These are phyloP conservation scores for Cyclotella sp. DNA, from an alignment of 108 stramenopile species.

Conservation along the genomic window DNA sequence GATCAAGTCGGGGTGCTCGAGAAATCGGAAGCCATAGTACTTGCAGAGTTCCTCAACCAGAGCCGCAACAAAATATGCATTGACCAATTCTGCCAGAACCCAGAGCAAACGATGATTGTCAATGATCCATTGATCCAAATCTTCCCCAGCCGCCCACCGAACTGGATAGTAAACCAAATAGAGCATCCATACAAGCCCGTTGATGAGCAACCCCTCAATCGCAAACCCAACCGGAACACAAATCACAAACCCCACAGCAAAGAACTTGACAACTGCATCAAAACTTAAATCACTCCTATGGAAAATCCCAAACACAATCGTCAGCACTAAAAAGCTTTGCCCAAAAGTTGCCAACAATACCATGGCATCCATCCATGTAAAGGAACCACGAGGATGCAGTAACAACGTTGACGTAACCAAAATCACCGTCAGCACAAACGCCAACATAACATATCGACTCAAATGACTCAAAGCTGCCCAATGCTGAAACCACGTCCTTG, in stretches of 20 bases:
- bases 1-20: constrained; percentile 88
- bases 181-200: constrained; percentile 52
- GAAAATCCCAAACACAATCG: constrained; percentile 84
- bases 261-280: constrained; percentile 89
- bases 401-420: constrained; percentile 59
- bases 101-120: constrained; percentile 64
- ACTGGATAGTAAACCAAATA: constrained; percentile 58
- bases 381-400: constrained; percentile 69
- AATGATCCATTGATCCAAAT: constrained; percentile 59
- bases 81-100: constrained; percentile 76
- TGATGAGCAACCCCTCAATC: constrained; percentile 74
- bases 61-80: constrained; percentile 86
- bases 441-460: constrained; percentile 72
- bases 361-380: constrained; percentile 78
- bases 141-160: constrained; percentile 50
- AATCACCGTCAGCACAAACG: constrained; percentile 42
- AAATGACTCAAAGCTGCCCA: constrained; percentile 72
- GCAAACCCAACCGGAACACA: constrained; percentile 80
- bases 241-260: constrained; percentile 84
- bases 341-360: constrained; percentile 78
- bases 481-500: constrained; percentile 72
- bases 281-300: constrained; percentile 89
- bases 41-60: constrained; percentile 88
- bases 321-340: constrained; percentile 78
- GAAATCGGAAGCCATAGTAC: constrained; percentile 86